Percentiles rank a stretch among this genome's conserved stretches.
phyloP scores from a whole-genome alignment of 495 filamentous ascomycete species.

The Penicillium subrubescens region DNA sequence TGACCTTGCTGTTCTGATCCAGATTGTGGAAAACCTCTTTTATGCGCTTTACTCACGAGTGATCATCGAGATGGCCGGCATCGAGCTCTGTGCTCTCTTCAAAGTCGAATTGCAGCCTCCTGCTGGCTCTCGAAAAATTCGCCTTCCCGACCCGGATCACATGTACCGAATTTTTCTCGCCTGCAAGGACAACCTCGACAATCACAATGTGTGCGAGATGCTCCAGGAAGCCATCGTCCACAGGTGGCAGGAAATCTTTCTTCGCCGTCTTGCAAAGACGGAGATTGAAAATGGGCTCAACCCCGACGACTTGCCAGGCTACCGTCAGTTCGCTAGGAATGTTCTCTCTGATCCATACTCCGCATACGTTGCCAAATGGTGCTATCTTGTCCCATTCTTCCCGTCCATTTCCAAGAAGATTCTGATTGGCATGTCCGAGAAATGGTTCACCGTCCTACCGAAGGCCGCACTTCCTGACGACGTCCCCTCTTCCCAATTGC shows the following conservation, averaged over 20 bases:
- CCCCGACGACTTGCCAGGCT: slow-evolving; percentile 35
- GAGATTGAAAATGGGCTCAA: slow-evolving; percentile 3
- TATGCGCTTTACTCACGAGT: slow-evolving; percentile 41
- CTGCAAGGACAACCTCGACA: slow-evolving; percentile 40
- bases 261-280: slow-evolving; percentile 23
- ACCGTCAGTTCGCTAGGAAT: slow-evolving; percentile 29
- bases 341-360: slow-evolving; percentile 25
- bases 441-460: slow-evolving; percentile 33
- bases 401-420: slow-evolving; percentile 28
- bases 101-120: slow-evolving; percentile 20
- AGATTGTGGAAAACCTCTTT: slow-evolving; percentile 38
- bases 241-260: slow-evolving; percentile 30
- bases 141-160: slow-evolving; percentile 36
- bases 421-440: slow-evolving; percentile 38
- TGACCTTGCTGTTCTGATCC: slow-evolving; percentile 31
- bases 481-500: slow-evolving; percentile 22
- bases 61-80: slow-evolving; percentile 39
- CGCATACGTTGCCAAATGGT: slow-evolving; percentile 35
- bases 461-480: slow-evolving; percentile 16
- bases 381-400: slow-evolving; percentile 26
- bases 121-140: slow-evolving; percentile 13
- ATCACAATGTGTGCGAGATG: slow-evolving; percentile 24
- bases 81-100: slow-evolving; percentile 39
- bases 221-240: slow-evolving; percentile 27
- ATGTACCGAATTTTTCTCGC: slow-evolving; percentile 35